Evolutionary conservation across 768 basidiomycete genomes (phyloP).

Genomic region (Suillus subluteus): DNA sequence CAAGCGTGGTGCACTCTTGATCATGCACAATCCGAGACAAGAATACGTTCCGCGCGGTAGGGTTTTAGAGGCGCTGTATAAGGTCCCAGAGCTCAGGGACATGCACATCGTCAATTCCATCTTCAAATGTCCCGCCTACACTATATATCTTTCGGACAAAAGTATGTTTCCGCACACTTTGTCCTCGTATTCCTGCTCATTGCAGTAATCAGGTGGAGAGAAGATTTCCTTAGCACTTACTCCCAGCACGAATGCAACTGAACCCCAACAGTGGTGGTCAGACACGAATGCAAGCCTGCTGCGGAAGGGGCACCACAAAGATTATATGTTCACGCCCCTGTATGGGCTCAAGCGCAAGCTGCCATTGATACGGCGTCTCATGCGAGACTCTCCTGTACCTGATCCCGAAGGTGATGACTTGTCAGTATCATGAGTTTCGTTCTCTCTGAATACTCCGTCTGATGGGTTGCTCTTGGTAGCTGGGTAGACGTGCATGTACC

Average conservation of each 20-base stretch:
- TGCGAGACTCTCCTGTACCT: conserved; percentile 13
- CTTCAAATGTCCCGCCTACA: conserved; percentile 31
- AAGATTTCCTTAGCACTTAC: conserved; percentile 18
- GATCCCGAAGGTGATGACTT: conserved; percentile 7
- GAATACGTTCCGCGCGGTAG: conserved; percentile 19
- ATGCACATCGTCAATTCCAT: conserved; percentile 30
- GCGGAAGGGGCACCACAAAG: conserved; percentile 2
- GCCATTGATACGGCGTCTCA: neutral
- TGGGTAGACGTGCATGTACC: conserved; percentile 22
- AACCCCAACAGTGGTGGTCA: neutral
- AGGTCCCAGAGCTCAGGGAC: conserved; percentile 20
- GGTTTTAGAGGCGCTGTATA: conserved; percentile 21
- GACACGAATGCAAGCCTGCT: conserved; percentile 10
- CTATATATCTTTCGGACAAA: conserved; percentile 28
- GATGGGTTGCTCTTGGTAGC: conserved; percentile 3
- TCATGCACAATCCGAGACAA: conserved; percentile 29
- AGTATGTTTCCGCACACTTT: neutral
- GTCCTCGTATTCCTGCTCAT: neutral
- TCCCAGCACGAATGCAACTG: neutral
- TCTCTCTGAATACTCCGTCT: neutral
- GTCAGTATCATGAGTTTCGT: conserved; percentile 11
- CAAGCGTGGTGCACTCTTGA: conserved; percentile 33
- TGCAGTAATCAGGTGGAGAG: conserved; percentile 14
- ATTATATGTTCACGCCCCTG: conserved; percentile 17
- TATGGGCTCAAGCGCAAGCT: conserved; percentile 17